These are phyloP conservation scores for Saturnispora dispora DNA, from an alignment of 805 yeast genomes.

Conservation along the genomic window DNA sequence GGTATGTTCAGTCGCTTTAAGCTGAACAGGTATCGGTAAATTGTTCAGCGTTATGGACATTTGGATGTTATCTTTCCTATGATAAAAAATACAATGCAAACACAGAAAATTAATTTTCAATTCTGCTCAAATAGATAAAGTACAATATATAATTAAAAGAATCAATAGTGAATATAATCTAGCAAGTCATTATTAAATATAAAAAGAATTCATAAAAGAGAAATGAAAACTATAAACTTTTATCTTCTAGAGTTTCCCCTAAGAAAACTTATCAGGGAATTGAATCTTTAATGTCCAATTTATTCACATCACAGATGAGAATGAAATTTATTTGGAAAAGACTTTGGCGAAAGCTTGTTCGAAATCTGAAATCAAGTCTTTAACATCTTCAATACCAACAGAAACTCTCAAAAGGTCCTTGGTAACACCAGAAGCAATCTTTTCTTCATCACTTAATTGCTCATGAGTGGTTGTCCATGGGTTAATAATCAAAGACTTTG, in stretches of 20 bases:
- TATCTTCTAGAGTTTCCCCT: not conserved
- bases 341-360: slow-evolving; percentile 73
- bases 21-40: slow-evolving; percentile 13
- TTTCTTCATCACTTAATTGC: slow-evolving; percentile 78
- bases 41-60: slow-evolving; percentile 8
- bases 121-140: not conserved
- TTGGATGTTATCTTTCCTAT: not conserved
- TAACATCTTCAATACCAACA: slow-evolving; percentile 86
- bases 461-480: slow-evolving; percentile 96
- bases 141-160: too few species aligned
- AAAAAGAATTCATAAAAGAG: not conserved
- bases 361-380: slow-evolving; percentile 82
- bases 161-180: not conserved
- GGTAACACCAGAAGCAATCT: slow-evolving; percentile 75
- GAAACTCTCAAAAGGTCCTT: slow-evolving; percentile 83
- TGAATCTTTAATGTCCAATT: not conserved
- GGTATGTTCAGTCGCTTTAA: not conserved
- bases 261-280: not conserved
- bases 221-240: not conserved
- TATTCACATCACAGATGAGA: not conserved
- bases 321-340: slow-evolving; percentile 23
- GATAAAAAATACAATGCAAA: not conserved
- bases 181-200: not conserved
- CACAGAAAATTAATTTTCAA: not conserved
- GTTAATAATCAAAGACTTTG: slow-evolving; percentile 89